Conservation (phyloP, 2,329 filamentous ascomycete species). For the Phyllosticta citrichinensis region DNA sequence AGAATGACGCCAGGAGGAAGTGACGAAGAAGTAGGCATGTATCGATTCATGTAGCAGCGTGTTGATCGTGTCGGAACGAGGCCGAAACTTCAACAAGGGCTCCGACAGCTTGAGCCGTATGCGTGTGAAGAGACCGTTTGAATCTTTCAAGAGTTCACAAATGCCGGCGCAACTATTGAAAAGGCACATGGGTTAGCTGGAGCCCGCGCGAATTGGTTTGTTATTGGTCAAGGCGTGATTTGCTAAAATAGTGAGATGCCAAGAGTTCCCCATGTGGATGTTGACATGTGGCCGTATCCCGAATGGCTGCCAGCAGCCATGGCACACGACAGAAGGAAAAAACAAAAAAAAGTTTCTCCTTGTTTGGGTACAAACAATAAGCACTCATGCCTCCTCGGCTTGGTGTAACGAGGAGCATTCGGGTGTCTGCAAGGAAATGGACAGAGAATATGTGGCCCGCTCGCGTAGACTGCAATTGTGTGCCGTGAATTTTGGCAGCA, state of each 20-base stretch:
- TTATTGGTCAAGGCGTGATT: neutral
- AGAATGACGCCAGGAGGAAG: constrained; percentile 32
- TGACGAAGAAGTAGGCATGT: constrained; percentile 38
- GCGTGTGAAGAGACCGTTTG: constrained; percentile 26
- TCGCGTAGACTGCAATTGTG: no score
- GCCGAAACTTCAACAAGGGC: constrained; percentile 34
- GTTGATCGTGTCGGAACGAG: constrained; percentile 33
- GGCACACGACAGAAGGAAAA: no score
- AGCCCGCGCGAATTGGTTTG: neutral
- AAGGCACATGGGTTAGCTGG: neutral
- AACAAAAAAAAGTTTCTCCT: no score
- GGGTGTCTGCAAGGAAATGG: no score
- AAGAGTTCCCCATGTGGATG: neutral
- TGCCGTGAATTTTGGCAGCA: no score
- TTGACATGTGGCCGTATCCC: no score
- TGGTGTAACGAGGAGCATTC: no score
- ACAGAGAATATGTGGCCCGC: no score
- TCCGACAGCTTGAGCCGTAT: constrained; percentile 36
- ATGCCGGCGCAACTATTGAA: constrained; percentile 32
- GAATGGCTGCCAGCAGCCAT: no score
- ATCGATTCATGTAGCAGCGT: constrained; percentile 36
- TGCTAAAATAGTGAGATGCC: neutral
- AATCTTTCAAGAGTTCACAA: constrained; percentile 34
- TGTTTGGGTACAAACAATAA: no score
- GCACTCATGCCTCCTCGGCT: no score